phyloP scores from a whole-genome alignment of 164 flowering plant genomes.

The Stephania yunnanensis region DNA sequence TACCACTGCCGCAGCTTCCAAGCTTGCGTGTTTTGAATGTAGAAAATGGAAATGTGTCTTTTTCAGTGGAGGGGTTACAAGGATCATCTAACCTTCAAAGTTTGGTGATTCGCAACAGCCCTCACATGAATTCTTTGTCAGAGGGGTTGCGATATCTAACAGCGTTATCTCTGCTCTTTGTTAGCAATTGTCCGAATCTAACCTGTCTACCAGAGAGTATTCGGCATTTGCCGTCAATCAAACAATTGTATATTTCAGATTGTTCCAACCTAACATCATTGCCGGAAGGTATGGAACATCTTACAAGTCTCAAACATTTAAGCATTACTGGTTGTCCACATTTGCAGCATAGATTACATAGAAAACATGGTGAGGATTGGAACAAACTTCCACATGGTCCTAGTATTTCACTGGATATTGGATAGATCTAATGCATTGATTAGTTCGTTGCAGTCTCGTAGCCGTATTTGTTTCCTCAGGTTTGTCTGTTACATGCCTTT shows the following conservation, averaged over 20 bases:
- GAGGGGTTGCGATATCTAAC: background rate
- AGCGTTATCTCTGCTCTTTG: background rate
- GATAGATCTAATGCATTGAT: background rate
- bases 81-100: background rate
- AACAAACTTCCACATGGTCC: background rate
- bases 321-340: background rate
- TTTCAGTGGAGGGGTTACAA: background rate
- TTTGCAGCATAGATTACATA: background rate
- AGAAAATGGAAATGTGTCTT: background rate
- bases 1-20: background rate
- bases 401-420: background rate
- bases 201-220: background rate
- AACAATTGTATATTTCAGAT: background rate
- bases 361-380: background rate
- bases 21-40: background rate
- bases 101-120: background rate
- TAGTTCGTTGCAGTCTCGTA: background rate
- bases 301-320: background rate
- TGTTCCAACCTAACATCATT: constrained; percentile 1
- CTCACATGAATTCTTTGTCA: background rate
- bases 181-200: background rate
- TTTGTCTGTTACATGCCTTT: background rate
- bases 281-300: background rate
- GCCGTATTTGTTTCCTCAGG: background rate
- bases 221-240: background rate